These are phyloP conservation scores for Ophiostoma angusticollis DNA, from an alignment of 2,329 filamentous ascomycete genomes.

Conservation along the genomic window DNA sequence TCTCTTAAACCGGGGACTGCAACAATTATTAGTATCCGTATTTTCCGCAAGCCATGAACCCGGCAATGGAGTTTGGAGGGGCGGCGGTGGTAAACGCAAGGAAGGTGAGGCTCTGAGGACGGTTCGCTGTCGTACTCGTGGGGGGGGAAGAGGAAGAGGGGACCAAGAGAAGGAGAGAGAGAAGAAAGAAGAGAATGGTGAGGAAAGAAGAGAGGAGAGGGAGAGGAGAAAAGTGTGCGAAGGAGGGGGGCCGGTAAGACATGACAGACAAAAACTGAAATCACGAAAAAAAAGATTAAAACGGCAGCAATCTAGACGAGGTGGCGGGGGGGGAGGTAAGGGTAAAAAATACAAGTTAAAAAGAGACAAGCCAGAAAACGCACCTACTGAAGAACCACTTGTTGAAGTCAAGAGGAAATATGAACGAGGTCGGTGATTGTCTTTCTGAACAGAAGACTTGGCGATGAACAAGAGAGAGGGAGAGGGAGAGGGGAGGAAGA, in stretches of 20 bases:
- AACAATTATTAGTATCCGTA: too few species aligned
- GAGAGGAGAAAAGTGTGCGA: neutral
- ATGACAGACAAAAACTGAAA: neutral
- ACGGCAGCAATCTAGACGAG: constrained; percentile 1
- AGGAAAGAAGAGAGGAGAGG: neutral
- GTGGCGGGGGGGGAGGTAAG: too few species aligned
- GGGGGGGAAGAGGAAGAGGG: neutral
- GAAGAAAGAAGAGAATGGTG: neutral
- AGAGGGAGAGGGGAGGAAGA: constrained; percentile 14
- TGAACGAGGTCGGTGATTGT: constrained; percentile 14
- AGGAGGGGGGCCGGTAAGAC: too few species aligned
- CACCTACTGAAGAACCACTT: constrained; percentile 1
- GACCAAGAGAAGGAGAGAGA: neutral
- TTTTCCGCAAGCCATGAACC: too few species aligned
- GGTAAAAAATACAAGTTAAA: too few species aligned
- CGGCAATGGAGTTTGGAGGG: neutral
- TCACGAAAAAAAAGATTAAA: neutral
- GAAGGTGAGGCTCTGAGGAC: too few species aligned
- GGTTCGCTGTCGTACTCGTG: neutral
- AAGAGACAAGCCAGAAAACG: constrained; percentile 20
- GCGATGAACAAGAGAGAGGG: constrained; percentile 16
- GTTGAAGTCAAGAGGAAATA: constrained; percentile 18
- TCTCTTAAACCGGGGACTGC: constrained; percentile 6
- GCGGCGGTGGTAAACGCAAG: too few species aligned
- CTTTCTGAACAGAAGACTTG: too few species aligned